Conservation (phyloP, 768 basidiomycete species). For the Boletus huronensis region DNA sequence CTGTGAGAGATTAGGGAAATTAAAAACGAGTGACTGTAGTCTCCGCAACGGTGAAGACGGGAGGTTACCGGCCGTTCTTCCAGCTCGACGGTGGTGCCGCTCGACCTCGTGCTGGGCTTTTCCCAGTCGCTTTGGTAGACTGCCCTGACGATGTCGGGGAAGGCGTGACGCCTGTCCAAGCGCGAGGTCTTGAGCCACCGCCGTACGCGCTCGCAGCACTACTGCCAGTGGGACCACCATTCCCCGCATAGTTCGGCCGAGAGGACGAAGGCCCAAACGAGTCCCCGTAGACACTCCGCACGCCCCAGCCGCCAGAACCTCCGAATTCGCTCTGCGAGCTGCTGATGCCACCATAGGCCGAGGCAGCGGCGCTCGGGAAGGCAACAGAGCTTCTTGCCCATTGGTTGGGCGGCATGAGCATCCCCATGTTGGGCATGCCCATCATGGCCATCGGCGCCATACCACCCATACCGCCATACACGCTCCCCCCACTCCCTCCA, state of each 20-base stretch:
- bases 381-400: conserved; percentile 48
- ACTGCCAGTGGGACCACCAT: conserved; percentile 5
- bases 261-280: conserved; percentile 43
- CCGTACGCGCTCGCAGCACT: conserved; percentile 21
- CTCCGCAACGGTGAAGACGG: not conserved
- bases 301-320: conserved; percentile 46
- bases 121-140: conserved; percentile 14
- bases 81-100: conserved; percentile 63
- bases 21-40: conserved; percentile 9
- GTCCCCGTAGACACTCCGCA: conserved; percentile 72
- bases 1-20: conserved; percentile 11
- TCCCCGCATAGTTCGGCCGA: conserved; percentile 4
- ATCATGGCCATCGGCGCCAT: conserved; percentile 41
- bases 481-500: conserved; percentile 40
- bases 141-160: conserved; percentile 17
- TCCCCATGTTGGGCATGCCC: conserved; percentile 37
- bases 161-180: conserved; percentile 29
- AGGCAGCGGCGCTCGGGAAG: conserved; percentile 45
- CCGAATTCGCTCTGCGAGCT: conserved; percentile 66
- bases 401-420: conserved; percentile 34
- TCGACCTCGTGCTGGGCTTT: conserved; percentile 23
- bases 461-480: conserved; percentile 40
- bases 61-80: conserved; percentile 36
- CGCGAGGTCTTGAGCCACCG: conserved; percentile 30
- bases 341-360: conserved; percentile 55